Percentiles rank a stretch among this genome's conserved stretches.
These are phyloP conservation scores for Aspergillus bridgeri DNA, from an alignment of 495 filamentous ascomycete genomes.

Conservation along the genomic window DNA sequence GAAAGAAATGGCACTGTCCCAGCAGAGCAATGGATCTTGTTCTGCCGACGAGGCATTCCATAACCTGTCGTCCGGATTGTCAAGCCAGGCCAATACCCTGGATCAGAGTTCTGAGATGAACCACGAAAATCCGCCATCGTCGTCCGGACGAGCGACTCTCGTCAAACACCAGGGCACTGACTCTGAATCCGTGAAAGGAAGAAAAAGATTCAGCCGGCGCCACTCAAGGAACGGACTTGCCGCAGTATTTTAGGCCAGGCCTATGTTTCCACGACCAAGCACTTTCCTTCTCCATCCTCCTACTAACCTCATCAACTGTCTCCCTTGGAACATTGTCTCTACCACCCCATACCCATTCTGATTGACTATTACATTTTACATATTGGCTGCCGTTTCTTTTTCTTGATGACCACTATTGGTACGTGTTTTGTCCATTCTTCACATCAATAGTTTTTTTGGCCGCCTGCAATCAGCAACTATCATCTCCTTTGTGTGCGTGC, in stretches of 20 bases:
- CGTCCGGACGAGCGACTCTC: conserved; percentile 43
- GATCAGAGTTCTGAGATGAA: conserved; percentile 48
- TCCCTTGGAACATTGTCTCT: neutral
- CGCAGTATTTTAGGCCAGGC: conserved; percentile 62
- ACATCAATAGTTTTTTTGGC: conserved; percentile 10
- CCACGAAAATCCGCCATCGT: conserved; percentile 23
- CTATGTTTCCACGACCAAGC: neutral
- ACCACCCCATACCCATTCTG: neutral
- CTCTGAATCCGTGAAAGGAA: conserved; percentile 55
- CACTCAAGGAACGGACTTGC: conserved; percentile 88
- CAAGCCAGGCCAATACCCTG: conserved; percentile 74
- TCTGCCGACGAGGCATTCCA: conserved; percentile 66
- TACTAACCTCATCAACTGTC: neutral
- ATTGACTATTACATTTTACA: conserved; percentile 2
- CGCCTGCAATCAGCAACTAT: conserved; percentile 11
- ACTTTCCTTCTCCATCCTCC: conserved; percentile 11
- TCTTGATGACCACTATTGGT: neutral
- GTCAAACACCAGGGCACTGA: conserved; percentile 48
- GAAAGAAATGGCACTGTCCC: conserved; percentile 72
- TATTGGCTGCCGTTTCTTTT: neutral
- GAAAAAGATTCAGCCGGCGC: conserved; percentile 83
- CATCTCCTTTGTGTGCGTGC: conserved; percentile 20
- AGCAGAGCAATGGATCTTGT: conserved; percentile 63
- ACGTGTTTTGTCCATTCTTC: conserved; percentile 8
- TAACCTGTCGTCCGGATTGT: conserved; percentile 67